Evolutionary conservation across 495 filamentous ascomycete genomes (phyloP), one percentile per base, ranked within the genome.

Genomic region (Amorphotheca resinae): DNA sequence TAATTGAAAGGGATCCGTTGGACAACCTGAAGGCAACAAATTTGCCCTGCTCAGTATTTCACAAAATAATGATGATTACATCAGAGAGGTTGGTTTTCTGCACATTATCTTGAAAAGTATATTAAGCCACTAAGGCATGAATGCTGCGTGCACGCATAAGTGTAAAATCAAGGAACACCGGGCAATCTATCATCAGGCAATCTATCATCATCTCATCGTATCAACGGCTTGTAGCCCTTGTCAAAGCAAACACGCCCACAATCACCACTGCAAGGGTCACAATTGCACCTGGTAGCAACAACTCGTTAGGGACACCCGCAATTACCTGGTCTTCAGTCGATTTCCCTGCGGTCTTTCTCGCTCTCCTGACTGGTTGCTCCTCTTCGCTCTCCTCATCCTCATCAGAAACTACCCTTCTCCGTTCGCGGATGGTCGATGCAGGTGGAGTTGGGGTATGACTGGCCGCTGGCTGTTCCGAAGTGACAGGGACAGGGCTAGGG

Each of bases 251-350:
- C 16, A 95, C 89, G 38, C 80, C 87, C 14, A 85, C 73, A 65
- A 99, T 94, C 16, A 93, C 87, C 15, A 91, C 87, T 6, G 91
- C 93, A 51, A 99, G 62, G 9, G 86, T 86, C n/a, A 86, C 87
- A 59, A 96, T 85, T 15, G 93, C 91, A 44, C 91, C 91, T 0
- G 91, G 93, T 18, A 99, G 71, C 18, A 99, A 67, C 33, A 95
- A 64, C 48, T 99, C 91, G 55, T 99, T 99, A 12, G 91, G 88
- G 41, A 99, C 80, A 33, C 91, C 91, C 9, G 82, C 73, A 54
- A 99, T 84, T 31, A 93, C 59, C 56, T 89, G 85, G 50, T 88
- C 80, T 48, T 78, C 75, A 2, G 31, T 28, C 17, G 66, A 63
- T 16, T 65, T 61, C 45, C 70, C 67, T 9, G 40, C 46, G 4